Evolutionary conservation across 495 filamentous ascomycete genomes (phyloP).

Genomic region (Astrothelium subdiscretum): DNA sequence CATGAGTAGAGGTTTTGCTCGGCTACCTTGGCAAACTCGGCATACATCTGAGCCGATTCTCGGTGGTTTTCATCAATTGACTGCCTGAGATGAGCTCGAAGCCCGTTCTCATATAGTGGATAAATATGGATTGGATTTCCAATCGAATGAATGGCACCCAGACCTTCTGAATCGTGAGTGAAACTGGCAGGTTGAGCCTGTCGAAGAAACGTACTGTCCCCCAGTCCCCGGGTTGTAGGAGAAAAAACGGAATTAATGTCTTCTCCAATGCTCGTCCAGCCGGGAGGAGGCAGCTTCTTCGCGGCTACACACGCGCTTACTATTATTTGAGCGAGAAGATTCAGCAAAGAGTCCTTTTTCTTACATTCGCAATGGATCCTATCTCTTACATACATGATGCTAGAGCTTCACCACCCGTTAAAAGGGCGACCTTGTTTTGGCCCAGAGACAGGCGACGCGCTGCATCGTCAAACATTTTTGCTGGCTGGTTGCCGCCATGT

Average conservation of each 20-base stretch:
- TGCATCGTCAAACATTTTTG: slow-evolving; percentile 43
- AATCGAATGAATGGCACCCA: slow-evolving; percentile 36
- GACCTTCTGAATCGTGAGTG: slow-evolving; percentile 16
- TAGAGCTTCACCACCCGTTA: slow-evolving; percentile 47
- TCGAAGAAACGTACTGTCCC: slow-evolving; percentile 26
- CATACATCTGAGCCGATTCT: slow-evolving; percentile 40
- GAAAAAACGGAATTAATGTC: slow-evolving; percentile 27
- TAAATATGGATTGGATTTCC: slow-evolving; percentile 45
- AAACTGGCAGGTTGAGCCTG: slow-evolving; percentile 5
- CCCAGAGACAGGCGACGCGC: slow-evolving; percentile 37
- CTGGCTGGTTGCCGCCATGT: slow-evolving; percentile 45
- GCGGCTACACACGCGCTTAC: slow-evolving; percentile 25
- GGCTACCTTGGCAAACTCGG: slow-evolving; percentile 37
- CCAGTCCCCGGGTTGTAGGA: slow-evolving; percentile 23
- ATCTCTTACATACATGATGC: slow-evolving; percentile 39
- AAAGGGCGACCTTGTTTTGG: slow-evolving; percentile 36
- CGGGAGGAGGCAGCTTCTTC: slow-evolving; percentile 34
- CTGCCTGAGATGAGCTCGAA: slow-evolving; percentile 38
- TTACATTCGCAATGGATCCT: no score
- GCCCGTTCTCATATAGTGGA: slow-evolving; percentile 42
- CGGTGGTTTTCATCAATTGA: slow-evolving; percentile 35
- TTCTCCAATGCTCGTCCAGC: slow-evolving; percentile 34
- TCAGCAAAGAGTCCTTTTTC: no score
- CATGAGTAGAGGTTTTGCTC: slow-evolving; percentile 35
- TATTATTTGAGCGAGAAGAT: slow-evolving; percentile 5